Evolutionary conservation across 2,329 filamentous ascomycete species (phyloP).

Genomic region (Fusarium tanahbumbuense): DNA sequence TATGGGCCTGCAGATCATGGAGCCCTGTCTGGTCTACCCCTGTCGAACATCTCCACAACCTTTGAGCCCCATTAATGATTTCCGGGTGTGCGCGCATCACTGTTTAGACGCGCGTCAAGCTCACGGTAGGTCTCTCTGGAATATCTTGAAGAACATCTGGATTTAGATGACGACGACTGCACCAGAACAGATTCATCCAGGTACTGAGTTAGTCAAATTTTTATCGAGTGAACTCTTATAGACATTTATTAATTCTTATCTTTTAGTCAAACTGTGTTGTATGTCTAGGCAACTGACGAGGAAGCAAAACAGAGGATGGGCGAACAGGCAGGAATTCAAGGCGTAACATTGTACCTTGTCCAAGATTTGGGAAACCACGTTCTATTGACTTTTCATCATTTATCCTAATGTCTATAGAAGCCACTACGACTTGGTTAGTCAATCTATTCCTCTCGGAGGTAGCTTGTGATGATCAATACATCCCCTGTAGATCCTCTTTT

Average conservation of each 20-base stretch:
- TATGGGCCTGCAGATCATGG: not conserved
- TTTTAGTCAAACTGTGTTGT: too few species aligned
- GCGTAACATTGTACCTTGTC: accelerated
- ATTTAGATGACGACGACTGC: not conserved
- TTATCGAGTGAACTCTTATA: too few species aligned
- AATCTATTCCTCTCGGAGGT: not conserved
- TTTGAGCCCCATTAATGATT: not conserved
- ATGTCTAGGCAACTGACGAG: too few species aligned
- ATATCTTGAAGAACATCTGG: not conserved
- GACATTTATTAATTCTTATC: too few species aligned
- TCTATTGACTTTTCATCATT: accelerated
- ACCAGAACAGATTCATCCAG: accelerated
- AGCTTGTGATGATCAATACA: not conserved
- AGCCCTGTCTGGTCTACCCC: not conserved
- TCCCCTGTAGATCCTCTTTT: not conserved
- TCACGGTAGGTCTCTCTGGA: not conserved
- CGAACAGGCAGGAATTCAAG: accelerated
- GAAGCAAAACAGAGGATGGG: accelerated
- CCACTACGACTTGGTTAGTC: accelerated
- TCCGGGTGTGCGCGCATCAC: not conserved
- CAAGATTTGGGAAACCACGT: not conserved
- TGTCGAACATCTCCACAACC: not conserved
- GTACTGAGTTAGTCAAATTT: not conserved
- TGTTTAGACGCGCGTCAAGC: not conserved
- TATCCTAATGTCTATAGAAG: accelerated